Conservation (phyloP, 345 rosid species). For the Melaleuca quinquenervia region DNA sequence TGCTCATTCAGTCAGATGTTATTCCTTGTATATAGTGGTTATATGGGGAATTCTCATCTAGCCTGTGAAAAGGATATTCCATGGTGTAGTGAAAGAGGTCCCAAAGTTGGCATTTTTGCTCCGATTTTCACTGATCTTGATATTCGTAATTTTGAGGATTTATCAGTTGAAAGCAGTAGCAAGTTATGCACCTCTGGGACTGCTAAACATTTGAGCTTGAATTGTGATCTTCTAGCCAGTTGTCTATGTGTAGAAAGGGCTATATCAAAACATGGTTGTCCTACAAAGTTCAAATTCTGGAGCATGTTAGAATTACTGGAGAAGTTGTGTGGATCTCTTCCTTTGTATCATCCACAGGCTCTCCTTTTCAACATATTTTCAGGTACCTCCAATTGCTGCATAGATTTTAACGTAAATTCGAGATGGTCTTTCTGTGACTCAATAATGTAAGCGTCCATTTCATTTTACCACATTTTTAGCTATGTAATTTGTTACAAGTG, state of each 20-base stretch:
- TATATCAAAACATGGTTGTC: constrained; percentile 18
- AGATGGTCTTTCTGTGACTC: neutral
- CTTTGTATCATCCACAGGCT: constrained; percentile 65
- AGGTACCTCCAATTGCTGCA: constrained; percentile 25
- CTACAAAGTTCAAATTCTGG: constrained; percentile 19
- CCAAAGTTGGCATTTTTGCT: constrained; percentile 8
- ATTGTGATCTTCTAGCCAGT: constrained; percentile 13
- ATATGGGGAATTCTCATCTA: constrained; percentile 8
- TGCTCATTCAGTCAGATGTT: constrained; percentile 51
- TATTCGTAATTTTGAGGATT: constrained; percentile 7
- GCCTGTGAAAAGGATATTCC: constrained; percentile 7
- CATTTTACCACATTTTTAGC: neutral
- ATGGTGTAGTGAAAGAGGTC: constrained; percentile 11
- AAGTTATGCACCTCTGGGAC: constrained; percentile 9
- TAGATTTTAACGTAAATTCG: neutral
- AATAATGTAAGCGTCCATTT: neutral
- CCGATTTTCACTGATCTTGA: constrained; percentile 21
- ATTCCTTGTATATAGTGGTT: constrained; percentile 23
- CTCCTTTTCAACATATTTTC: constrained; percentile 63
- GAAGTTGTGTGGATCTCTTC: constrained; percentile 45
- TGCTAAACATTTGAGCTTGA: constrained; percentile 8
- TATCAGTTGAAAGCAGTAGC: constrained; percentile 5
- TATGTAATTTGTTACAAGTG: neutral
- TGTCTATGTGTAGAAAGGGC: constrained; percentile 14
- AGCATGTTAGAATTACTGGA: constrained; percentile 47